phyloP scores from a whole-genome alignment of 2,329 filamentous ascomycete species.

The Paraphaeosphaeria minitans region DNA sequence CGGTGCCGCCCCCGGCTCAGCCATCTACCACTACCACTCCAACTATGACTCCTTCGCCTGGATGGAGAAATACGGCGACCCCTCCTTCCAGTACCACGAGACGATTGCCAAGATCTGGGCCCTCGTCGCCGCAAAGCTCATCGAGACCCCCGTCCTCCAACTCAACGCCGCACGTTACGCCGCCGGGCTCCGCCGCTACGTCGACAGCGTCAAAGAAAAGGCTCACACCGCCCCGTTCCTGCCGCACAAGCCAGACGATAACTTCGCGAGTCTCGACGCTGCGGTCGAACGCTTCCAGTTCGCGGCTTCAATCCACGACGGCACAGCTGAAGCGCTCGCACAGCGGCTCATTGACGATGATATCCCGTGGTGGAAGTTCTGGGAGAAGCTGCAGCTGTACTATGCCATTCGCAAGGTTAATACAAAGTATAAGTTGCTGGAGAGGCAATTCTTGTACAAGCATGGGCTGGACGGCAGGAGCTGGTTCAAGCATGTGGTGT shows the following conservation, averaged over 20 bases:
- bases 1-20: constrained; percentile 39
- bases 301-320: constrained; percentile 59
- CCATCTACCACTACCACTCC: constrained; percentile 77
- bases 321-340: constrained; percentile 53
- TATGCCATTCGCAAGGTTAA: constrained; percentile 72
- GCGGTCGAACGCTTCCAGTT: constrained; percentile 56
- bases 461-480: constrained; percentile 76
- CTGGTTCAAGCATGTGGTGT: constrained; percentile 97
- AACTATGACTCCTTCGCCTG: constrained; percentile 86
- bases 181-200: constrained; percentile 48
- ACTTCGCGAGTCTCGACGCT: constrained; percentile 55
- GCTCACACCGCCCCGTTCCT: constrained; percentile 17
- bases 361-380: constrained; percentile 80
- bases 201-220: constrained; percentile 48
- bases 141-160: constrained; percentile 54
- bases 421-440: constrained; percentile 80
- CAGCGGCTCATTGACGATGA: constrained; percentile 55
- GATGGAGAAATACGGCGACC: constrained; percentile 81
- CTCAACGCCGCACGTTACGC: constrained; percentile 57
- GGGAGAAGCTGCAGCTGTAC: constrained; percentile 68
- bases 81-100: constrained; percentile 62
- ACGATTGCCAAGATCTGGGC: constrained; percentile 54
- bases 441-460: constrained; percentile 77
- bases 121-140: constrained; percentile 52
- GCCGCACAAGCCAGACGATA: constrained; percentile 27